Evolutionary conservation across 2,329 filamentous ascomycete genomes (phyloP).

Genomic region (Trichothecium sympodiale): DNA sequence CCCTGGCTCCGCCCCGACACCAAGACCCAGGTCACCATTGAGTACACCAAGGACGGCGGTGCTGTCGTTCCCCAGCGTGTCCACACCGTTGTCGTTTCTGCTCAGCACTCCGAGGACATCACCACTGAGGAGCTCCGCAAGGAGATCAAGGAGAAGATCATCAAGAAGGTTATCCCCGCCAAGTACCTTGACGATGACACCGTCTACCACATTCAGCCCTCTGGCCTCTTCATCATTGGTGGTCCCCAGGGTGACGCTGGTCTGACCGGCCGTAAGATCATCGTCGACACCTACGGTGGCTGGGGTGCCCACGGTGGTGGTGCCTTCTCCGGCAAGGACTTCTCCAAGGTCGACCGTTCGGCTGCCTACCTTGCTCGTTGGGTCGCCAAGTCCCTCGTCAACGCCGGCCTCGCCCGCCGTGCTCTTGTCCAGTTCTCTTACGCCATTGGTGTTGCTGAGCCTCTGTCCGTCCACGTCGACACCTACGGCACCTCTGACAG

Average conservation of each 20-base stretch:
- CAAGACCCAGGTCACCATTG: slow-evolving; percentile 98
- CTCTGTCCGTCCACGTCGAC: slow-evolving; percentile 95
- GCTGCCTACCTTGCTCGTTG: slow-evolving; percentile 95
- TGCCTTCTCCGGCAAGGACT: slow-evolving; percentile 99
- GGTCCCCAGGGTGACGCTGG: slow-evolving; percentile 98
- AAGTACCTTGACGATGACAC: slow-evolving; percentile 89
- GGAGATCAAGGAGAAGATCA: slow-evolving; percentile 94
- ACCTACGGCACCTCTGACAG: slow-evolving; percentile 90
- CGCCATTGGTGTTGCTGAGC: slow-evolving; percentile 97
- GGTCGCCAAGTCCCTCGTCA: slow-evolving; percentile 97
- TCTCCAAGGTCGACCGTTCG: slow-evolving; percentile 99
- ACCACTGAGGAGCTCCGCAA: slow-evolving; percentile 85
- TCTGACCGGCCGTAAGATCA: slow-evolving; percentile 98
- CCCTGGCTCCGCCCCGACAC: slow-evolving; percentile 97
- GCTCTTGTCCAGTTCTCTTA: slow-evolving; percentile 96
- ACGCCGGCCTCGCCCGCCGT: slow-evolving; percentile 80
- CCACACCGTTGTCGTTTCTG: slow-evolving; percentile 92
- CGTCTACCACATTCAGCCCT: slow-evolving; percentile 98
- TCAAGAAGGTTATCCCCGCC: slow-evolving; percentile 86
- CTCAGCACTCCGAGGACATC: slow-evolving; percentile 85
- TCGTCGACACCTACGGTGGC: slow-evolving; percentile 98
- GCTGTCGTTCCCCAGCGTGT: slow-evolving; percentile 87
- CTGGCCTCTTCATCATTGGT: slow-evolving; percentile 97
- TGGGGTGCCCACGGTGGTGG: slow-evolving; percentile 99
- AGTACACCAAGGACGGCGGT: slow-evolving; percentile 95